Percentiles rank a stretch among this genome's conserved stretches.
Conservation (phyloP, 176 grass and related monocot species). For the Pontederia crassipes region DNA sequence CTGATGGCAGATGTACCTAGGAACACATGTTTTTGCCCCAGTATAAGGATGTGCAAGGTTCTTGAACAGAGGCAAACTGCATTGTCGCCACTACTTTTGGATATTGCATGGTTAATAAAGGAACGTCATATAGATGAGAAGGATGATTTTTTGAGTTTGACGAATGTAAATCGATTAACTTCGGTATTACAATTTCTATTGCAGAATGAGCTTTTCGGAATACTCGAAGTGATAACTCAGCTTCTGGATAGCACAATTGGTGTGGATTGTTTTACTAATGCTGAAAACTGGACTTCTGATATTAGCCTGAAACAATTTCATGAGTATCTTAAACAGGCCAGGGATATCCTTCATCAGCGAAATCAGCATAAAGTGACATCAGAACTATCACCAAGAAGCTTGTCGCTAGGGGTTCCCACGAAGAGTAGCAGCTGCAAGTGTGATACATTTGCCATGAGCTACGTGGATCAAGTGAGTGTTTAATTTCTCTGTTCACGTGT, state of each 20-base stretch:
- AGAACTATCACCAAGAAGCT: slow-evolving; percentile 21
- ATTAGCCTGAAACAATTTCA: slow-evolving; percentile 43
- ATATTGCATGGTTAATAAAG: slow-evolving; percentile 91
- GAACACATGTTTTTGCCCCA: slow-evolving; percentile 19
- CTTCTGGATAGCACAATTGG: slow-evolving; percentile 42
- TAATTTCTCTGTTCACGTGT: background rate
- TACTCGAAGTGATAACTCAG: slow-evolving; percentile 58
- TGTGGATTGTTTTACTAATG: slow-evolving; percentile 44
- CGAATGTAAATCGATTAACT: slow-evolving; percentile 64
- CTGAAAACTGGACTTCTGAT: slow-evolving; percentile 47
- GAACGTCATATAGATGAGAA: slow-evolving; percentile 38
- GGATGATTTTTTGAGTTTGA: slow-evolving; percentile 36
- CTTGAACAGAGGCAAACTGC: slow-evolving; percentile 28
- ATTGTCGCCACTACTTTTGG: slow-evolving; percentile 60
- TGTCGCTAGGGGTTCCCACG: slow-evolving; percentile 17
- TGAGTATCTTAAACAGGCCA: slow-evolving; percentile 42
- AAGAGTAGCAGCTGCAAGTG: slow-evolving; percentile 13
- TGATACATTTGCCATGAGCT: background rate
- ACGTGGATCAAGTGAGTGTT: slow-evolving; percentile 50
- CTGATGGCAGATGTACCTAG: slow-evolving; percentile 43
- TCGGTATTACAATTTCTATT: slow-evolving; percentile 60
- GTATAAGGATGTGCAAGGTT: slow-evolving; percentile 12
- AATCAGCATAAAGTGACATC: slow-evolving; percentile 17
- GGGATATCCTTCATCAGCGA: slow-evolving; percentile 31
- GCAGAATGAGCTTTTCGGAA: slow-evolving; percentile 40